phyloP scores from a whole-genome alignment of 257 asterid genomes.

The Fraxinus anomala region DNA sequence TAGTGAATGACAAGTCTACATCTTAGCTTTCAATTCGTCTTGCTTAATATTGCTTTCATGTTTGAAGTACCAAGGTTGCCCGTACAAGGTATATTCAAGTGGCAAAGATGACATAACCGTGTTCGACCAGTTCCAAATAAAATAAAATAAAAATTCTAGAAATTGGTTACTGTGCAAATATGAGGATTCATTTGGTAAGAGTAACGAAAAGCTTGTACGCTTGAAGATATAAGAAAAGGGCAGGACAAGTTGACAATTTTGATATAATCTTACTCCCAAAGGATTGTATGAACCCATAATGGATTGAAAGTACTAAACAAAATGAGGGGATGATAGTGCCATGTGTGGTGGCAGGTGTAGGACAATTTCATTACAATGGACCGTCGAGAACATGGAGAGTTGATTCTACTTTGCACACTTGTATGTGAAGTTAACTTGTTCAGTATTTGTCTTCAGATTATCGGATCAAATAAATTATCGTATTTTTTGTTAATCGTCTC shows the following conservation, averaged over 20 bases:
- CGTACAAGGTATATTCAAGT: neutral
- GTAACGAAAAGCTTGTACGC: too few relatives aligned
- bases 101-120: neutral
- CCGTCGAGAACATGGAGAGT: neutral
- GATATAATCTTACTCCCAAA: neutral
- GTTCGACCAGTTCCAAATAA: neutral
- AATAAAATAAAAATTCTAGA: too few relatives aligned
- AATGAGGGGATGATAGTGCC: too few relatives aligned
- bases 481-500: too few relatives aligned
- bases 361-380: neutral
- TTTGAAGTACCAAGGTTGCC: neutral
- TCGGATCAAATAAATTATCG: too few relatives aligned
- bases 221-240: neutral
- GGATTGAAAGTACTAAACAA: too few relatives aligned
- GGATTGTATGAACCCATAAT: neutral
- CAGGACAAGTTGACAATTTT: neutral
- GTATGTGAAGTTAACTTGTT: neutral
- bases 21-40: too few relatives aligned
- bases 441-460: too few relatives aligned
- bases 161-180: too few relatives aligned
- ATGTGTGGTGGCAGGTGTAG: too few relatives aligned
- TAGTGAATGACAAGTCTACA: neutral
- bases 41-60: neutral
- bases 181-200: too few relatives aligned
- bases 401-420: neutral